Conservation (phyloP, 225 moss, liverwort and hornwort genomes). For the Bryoerythrophyllum caledonicum region DNA sequence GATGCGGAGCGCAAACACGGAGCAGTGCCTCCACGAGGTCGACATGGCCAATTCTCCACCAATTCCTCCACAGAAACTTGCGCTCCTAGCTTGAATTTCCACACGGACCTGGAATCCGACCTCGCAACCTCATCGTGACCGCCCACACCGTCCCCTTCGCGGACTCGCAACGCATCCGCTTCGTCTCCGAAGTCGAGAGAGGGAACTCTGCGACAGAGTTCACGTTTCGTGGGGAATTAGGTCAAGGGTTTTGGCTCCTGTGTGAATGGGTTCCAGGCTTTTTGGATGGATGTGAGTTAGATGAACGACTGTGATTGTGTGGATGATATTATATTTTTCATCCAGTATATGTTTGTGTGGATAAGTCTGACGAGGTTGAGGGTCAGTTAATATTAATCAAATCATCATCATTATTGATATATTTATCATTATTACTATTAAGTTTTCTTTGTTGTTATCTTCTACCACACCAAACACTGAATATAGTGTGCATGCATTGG, state of each 20-base stretch:
- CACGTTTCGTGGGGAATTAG: not conserved
- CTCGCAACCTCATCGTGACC: not conserved
- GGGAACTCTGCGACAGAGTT: no score
- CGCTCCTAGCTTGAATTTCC: not conserved
- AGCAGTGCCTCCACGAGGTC: conserved; percentile 30
- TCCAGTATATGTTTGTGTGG: not conserved
- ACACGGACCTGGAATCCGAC: not conserved
- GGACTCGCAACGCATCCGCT: not conserved
- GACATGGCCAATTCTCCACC: conserved; percentile 10
- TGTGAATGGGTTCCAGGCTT: not conserved
- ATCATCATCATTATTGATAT: not conserved
- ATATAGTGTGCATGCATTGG: no score
- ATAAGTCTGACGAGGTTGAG: not conserved
- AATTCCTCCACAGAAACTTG: not conserved
- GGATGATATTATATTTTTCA: not conserved
- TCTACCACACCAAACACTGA: no score
- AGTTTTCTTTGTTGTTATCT: not conserved
- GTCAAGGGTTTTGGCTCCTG: not conserved
- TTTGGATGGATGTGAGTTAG: not conserved
- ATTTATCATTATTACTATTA: not conserved
- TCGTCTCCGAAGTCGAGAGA: not conserved
- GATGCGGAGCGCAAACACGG: conserved; percentile 25
- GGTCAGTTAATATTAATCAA: not conserved
- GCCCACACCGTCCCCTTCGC: not conserved
- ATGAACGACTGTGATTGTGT: not conserved